Percentiles rank a stretch among this genome's conserved stretches.
These are phyloP conservation scores for Trichoderma semiorbis DNA, from an alignment of 2,329 filamentous ascomycete species.

Conservation along the genomic window DNA sequence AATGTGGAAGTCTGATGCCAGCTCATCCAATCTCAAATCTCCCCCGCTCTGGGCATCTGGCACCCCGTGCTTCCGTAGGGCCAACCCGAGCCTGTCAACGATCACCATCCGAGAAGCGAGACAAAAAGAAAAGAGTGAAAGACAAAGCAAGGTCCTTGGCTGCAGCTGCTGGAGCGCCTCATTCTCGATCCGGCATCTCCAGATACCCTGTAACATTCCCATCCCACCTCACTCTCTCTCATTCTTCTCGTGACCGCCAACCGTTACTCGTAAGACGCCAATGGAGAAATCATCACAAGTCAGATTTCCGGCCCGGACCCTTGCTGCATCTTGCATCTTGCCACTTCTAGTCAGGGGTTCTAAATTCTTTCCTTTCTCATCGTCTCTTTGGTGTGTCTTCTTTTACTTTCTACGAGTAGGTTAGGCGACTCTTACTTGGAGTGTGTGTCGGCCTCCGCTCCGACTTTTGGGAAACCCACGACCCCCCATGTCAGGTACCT, in stretches of 20 bases:
- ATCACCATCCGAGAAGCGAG: not conserved
- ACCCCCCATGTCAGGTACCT: not conserved
- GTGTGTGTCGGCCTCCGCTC: not conserved
- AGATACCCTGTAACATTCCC: not conserved
- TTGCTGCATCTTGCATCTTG: conserved; percentile 16
- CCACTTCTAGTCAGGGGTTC: conserved; percentile 13
- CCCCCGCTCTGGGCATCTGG: not conserved
- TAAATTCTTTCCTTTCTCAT: not conserved
- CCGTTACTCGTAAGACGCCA: conserved; percentile 1
- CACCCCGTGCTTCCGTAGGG: not conserved
- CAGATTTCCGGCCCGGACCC: conserved; percentile 11
- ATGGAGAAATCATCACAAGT: not conserved
- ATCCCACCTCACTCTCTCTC: not conserved
- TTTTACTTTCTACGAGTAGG: not conserved
- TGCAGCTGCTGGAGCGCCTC: not conserved
- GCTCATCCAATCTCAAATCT: conserved; percentile 8
- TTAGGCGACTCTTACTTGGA: not conserved
- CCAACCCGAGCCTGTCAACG: not conserved
- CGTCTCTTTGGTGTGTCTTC: not conserved
- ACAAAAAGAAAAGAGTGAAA: not conserved
- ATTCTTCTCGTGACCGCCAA: not conserved
- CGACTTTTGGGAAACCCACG: not conserved
- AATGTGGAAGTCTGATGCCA: conserved; percentile 9
- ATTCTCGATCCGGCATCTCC: not conserved
- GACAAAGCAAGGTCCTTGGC: not conserved